These are phyloP conservation scores for Acacia acuminata DNA, from an alignment of 306 rosid genomes.

Conservation along the genomic window DNA sequence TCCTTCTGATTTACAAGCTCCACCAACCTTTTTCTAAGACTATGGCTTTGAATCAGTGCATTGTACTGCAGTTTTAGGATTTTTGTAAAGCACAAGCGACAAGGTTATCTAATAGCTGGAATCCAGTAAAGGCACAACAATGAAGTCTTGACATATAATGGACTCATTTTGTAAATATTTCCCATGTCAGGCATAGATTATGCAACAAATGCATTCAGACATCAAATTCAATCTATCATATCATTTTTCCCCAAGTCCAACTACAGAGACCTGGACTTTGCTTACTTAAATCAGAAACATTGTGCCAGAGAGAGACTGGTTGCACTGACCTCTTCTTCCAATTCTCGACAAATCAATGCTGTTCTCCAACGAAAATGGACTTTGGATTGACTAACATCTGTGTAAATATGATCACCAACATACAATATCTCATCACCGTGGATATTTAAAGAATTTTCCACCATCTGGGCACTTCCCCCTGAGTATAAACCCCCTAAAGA, in stretches of 20 bases:
- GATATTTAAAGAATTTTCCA: constrained; percentile 77
- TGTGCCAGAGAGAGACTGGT: constrained; percentile 5
- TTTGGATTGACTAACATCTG: constrained; percentile 97
- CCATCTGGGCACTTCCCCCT: constrained; percentile 96
- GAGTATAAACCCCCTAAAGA: constrained; percentile 93
- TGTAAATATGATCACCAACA: constrained; percentile 98
- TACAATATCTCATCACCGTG: constrained; percentile 97
- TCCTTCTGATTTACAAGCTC: constrained; percentile 96
- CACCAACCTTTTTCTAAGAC: constrained; percentile 66
- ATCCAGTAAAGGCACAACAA: constrained; percentile 19
- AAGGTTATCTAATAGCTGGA: constrained; percentile 29
- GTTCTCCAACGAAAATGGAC: constrained; percentile 98
- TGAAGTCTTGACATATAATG: not conserved
- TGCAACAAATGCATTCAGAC: constrained; percentile 1
- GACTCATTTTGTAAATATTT: constrained; percentile 10
- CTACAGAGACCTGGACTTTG: constrained; percentile 11
- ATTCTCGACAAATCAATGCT: constrained; percentile 86
- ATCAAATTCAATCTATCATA: constrained; percentile 4
- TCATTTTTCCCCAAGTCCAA: not conserved
- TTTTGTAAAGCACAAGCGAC: constrained; percentile 28
- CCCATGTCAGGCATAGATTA: not conserved
- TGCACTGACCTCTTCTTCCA: constrained; percentile 89
- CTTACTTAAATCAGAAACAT: constrained; percentile 5
- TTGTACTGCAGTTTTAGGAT: constrained; percentile 69
- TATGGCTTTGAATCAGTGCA: constrained; percentile 70